These are phyloP conservation scores for Uronychia setigera DNA, from an alignment of 73 alveolate genomes.

Conservation along the genomic window DNA sequence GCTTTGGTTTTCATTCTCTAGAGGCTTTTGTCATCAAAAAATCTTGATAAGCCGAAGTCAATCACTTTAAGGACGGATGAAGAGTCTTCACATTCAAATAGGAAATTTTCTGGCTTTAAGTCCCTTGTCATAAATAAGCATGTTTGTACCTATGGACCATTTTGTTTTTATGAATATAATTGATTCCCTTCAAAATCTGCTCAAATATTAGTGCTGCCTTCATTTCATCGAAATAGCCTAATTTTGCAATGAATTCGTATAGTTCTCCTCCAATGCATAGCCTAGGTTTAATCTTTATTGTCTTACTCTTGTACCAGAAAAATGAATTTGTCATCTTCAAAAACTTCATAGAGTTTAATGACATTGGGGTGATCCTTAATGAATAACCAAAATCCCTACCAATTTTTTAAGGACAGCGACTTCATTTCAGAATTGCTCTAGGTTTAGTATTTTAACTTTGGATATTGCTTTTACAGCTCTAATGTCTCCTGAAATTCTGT, in stretches of 20 bases:
- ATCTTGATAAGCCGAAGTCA: constrained; percentile 24
- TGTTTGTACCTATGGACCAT: constrained; percentile 33
- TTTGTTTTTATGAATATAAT: constrained; percentile 15
- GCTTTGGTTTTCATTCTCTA: constrained; percentile 10
- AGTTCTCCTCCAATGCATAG: constrained; percentile 26
- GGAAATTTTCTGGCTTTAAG: constrained; percentile 35
- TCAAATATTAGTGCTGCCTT: constrained; percentile 9
- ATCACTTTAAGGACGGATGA: constrained; percentile 23
- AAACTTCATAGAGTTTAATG: constrained; percentile 23
- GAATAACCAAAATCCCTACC: constrained; percentile 2
- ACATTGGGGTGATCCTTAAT: constrained; percentile 44
- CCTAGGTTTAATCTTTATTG: constrained; percentile 4
- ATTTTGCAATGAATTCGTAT: constrained; percentile 4
- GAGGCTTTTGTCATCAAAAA: neutral
- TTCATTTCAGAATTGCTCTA: constrained; percentile 18
- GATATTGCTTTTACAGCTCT: constrained; percentile 2
- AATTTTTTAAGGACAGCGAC: constrained; percentile 17
- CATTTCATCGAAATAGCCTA: constrained; percentile 2
- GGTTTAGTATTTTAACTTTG: neutral
- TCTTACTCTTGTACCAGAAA: constrained; percentile 31
- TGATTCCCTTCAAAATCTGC: constrained; percentile 12
- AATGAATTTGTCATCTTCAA: constrained; percentile 1
- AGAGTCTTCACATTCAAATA: neutral
- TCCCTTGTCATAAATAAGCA: constrained; percentile 12
- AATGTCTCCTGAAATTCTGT: neutral